These are phyloP conservation scores for Tetraselmis chui DNA, from an alignment of 139 green algal genomes.

Conservation along the genomic window DNA sequence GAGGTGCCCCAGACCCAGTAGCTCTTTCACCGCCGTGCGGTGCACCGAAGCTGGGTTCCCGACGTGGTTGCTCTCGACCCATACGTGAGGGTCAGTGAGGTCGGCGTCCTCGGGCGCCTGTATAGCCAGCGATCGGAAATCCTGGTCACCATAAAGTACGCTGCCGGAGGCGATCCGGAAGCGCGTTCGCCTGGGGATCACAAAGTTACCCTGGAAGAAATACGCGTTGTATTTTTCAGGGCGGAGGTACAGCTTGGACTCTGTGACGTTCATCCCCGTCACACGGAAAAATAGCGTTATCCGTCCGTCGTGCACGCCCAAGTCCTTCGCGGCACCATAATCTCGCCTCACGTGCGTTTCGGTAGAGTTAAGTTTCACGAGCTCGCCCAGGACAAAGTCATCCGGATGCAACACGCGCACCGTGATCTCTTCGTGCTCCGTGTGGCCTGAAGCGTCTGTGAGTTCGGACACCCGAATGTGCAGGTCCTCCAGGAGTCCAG, in stretches of 20 bases:
- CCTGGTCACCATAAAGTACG: slow-evolving; percentile 20
- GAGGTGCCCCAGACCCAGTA: slow-evolving; percentile 24
- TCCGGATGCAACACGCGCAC: neutral
- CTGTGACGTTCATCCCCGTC: neutral
- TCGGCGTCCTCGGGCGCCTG: slow-evolving; percentile 14
- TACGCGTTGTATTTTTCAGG: slow-evolving; percentile 26
- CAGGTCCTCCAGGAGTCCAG: neutral
- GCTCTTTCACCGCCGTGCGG: slow-evolving; percentile 15
- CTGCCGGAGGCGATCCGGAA: neutral
- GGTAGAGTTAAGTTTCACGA: neutral
- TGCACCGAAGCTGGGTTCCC: slow-evolving; percentile 30
- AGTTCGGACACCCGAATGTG: neutral
- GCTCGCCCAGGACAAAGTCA: neutral
- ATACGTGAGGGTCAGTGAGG: slow-evolving; percentile 11
- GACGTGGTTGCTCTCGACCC: slow-evolving; percentile 9
- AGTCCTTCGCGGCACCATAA: slow-evolving; percentile 11
- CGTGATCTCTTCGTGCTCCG: neutral
- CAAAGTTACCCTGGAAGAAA: slow-evolving; percentile 11
- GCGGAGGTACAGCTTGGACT: neutral
- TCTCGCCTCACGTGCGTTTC: neutral
- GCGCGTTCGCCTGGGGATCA: neutral
- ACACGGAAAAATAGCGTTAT: slow-evolving; percentile 21
- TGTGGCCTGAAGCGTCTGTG: neutral
- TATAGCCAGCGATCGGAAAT: slow-evolving; percentile 23
- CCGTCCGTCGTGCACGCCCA: neutral